Percentiles rank a stretch among this genome's conserved stretches.
Conservation (phyloP, 345 rosid genomes). For the Camelina sativa region DNA sequence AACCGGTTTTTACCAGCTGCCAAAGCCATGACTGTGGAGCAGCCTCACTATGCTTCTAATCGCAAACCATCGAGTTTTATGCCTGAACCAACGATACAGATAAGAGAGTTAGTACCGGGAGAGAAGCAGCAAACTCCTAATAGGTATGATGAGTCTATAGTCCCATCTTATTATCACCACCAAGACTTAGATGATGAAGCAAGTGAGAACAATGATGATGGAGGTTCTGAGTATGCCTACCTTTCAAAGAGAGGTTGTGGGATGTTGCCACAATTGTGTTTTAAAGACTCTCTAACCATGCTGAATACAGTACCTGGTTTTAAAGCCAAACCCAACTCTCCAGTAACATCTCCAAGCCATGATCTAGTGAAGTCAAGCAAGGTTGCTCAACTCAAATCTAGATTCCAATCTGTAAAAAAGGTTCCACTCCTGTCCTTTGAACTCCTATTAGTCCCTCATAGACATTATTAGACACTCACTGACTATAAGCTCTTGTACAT, state of each 20-base stretch:
- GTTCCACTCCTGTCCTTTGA: constrained; percentile 42
- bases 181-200: constrained; percentile 52
- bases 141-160: constrained; percentile 38
- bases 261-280: constrained; percentile 69
- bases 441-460: constrained; percentile 15
- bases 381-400: constrained; percentile 53
- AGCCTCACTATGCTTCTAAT: constrained; percentile 65
- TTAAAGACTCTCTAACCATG: constrained; percentile 60
- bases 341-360: constrained; percentile 41
- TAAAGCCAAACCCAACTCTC: constrained; percentile 53
- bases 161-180: constrained; percentile 39
- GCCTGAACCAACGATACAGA: constrained; percentile 58
- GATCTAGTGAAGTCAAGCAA: constrained; percentile 49
- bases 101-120: constrained; percentile 39
- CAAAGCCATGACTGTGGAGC: constrained; percentile 84
- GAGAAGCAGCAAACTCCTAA: constrained; percentile 39
- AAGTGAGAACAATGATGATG: constrained; percentile 54
- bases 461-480: not conserved
- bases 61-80: constrained; percentile 49
- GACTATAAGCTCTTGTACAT: constrained; percentile 26
- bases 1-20: constrained; percentile 96
- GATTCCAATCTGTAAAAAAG: constrained; percentile 54
- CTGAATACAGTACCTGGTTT: constrained; percentile 67
- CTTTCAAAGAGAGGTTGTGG: constrained; percentile 74
- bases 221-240: constrained; percentile 46